Conservation (phyloP, 495 filamentous ascomycete species). For the Friedmanniomyces simplex region DNA sequence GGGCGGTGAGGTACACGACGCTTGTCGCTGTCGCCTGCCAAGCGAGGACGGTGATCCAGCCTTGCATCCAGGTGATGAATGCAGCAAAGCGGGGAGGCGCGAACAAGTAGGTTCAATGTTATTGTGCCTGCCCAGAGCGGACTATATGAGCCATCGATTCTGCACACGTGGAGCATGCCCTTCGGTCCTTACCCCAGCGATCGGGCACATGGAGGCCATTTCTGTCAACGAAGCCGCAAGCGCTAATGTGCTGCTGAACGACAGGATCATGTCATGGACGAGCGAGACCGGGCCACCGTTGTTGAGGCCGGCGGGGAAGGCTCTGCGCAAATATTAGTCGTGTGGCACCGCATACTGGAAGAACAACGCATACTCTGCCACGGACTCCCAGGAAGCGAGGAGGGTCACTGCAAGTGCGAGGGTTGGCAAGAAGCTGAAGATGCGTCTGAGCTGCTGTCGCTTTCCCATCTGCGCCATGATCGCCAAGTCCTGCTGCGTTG, state of each 20-base stretch:
- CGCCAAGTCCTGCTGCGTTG: neutral
- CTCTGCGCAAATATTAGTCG: neutral
- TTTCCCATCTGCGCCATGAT: neutral
- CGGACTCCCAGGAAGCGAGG: constrained; percentile 5
- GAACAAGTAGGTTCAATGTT: constrained; percentile 14
- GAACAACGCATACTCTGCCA: constrained; percentile 1
- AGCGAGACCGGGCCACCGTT: constrained; percentile 5
- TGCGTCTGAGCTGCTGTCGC: neutral
- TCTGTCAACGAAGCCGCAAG: constrained; percentile 13
- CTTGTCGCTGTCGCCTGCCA: constrained; percentile 22
- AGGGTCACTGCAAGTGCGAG: constrained; percentile 1
- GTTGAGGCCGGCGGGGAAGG: neutral
- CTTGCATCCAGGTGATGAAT: constrained; percentile 33
- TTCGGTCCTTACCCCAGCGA: constrained; percentile 6
- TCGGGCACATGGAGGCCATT: constrained; percentile 17
- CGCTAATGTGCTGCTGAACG: constrained; percentile 1
- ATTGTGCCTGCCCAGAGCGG: constrained; percentile 14
- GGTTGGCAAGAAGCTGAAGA: constrained; percentile 4
- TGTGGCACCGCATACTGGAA: neutral
- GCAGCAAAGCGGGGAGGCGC: constrained; percentile 27
- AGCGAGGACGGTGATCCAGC: constrained; percentile 37
- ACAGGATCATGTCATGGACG: constrained; percentile 1
- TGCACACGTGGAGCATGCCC: too few relatives aligned
- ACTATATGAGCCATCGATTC: too few relatives aligned
- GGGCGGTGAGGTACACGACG: constrained; percentile 32